phyloP scores from a whole-genome alignment of 352 stramenopile genomes.

The Phytophthora citrophthora region DNA sequence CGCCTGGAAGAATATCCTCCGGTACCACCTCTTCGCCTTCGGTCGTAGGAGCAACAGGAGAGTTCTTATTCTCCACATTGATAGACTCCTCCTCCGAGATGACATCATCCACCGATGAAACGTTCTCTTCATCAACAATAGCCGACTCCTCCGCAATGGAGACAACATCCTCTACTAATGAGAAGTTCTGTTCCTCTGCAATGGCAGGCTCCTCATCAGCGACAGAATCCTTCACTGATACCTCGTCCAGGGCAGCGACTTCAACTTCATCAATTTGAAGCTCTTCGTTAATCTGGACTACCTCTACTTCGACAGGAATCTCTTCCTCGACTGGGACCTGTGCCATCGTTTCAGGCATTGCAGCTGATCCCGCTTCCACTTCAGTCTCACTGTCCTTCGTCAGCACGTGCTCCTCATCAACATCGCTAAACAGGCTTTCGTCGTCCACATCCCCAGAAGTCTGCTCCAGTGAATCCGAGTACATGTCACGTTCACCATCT shows the following conservation, averaged over 20 bases:
- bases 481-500: constrained; percentile 2
- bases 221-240: background rate
- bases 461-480: constrained; percentile 6
- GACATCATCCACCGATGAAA: too few species aligned
- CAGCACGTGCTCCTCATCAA: background rate
- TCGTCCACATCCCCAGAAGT: constrained; percentile 10
- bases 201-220: constrained; percentile 6
- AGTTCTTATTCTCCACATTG: too few species aligned
- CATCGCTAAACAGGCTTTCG: constrained; percentile 1
- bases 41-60: too few species aligned
- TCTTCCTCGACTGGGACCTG: constrained; percentile 5
- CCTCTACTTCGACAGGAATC: background rate
- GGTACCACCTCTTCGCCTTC: too few species aligned
- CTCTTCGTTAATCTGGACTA: background rate
- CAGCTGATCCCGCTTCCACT: background rate
- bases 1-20: too few species aligned
- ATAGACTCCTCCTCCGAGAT: too few species aligned
- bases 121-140: too few species aligned
- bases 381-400: constrained; percentile 10
- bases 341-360: background rate
- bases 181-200: constrained; percentile 1
- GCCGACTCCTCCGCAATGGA: too few species aligned
- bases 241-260: background rate
- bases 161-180: background rate
- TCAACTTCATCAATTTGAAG: constrained; percentile 1